phyloP scores from a whole-genome alignment of 495 filamentous ascomycete species.

The Ascobolus immersus region DNA sequence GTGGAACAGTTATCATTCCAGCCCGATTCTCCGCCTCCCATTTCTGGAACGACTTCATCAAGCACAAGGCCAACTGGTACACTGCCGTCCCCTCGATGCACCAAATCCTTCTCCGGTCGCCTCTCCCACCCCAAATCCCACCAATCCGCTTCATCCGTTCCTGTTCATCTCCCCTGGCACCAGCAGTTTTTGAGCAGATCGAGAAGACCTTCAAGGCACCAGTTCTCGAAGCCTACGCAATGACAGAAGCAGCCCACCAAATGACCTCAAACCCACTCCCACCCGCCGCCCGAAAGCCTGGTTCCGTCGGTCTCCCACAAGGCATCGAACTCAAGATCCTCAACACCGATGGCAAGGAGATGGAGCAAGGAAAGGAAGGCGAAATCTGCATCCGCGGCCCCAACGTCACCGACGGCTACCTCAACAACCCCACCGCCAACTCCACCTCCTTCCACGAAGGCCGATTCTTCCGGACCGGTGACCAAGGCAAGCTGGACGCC shows the following conservation, averaged over 20 bases:
- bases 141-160: conserved; percentile 66
- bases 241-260: conserved; percentile 77
- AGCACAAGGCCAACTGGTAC: conserved; percentile 60
- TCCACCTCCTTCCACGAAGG: conserved; percentile 36
- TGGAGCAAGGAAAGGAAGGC: conserved; percentile 34
- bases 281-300: conserved; percentile 42
- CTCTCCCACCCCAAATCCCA: conserved; percentile 36
- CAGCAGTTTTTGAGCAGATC: conserved; percentile 47
- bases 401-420: conserved; percentile 61
- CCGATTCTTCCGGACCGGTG: conserved; percentile 63
- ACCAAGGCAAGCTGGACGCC: conserved; percentile 50
- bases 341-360: conserved; percentile 32
- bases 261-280: conserved; percentile 74
- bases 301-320: conserved; percentile 54
- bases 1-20: conserved; percentile 50
- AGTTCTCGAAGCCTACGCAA: conserved; percentile 70
- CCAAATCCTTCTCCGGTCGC: conserved; percentile 53
- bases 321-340: conserved; percentile 60
- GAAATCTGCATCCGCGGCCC: conserved; percentile 58
- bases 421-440: conserved; percentile 56
- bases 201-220: conserved; percentile 47
- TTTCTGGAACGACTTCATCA: conserved; percentile 53
- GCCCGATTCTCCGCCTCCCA: conserved; percentile 52
- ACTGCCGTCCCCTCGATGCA: conserved; percentile 74
- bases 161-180: conserved; percentile 57